These are phyloP conservation scores for Hippophae tibetana DNA, from an alignment of 306 rosid species.

Conservation along the genomic window DNA sequence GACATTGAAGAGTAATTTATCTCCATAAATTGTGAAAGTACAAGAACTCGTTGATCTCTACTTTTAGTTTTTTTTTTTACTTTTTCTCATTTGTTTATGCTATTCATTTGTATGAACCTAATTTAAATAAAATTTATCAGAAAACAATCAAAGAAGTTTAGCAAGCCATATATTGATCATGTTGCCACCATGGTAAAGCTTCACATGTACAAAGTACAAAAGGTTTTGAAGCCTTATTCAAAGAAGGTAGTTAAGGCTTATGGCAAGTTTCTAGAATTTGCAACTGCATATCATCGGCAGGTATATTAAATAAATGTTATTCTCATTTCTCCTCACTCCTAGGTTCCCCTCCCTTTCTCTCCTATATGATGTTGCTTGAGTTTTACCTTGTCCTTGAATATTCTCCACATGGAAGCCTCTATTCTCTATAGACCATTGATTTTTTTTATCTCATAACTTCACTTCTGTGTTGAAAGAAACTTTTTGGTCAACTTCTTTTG, in stretches of 20 bases:
- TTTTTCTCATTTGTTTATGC: constrained; percentile 9
- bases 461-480: too few species aligned
- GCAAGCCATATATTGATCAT: constrained; percentile 86
- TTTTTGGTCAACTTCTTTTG: too few species aligned
- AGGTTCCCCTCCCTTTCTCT: too few species aligned
- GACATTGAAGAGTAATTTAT: constrained; percentile 48
- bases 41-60: constrained; percentile 63
- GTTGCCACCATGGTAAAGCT: constrained; percentile 69
- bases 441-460: too few species aligned
- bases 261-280: constrained; percentile 69
- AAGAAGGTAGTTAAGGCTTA: constrained; percentile 46
- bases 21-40: constrained; percentile 58
- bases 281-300: constrained; percentile 72
- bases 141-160: constrained; percentile 71
- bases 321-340: too few species aligned
- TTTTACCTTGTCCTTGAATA: too few species aligned
- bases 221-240: constrained; percentile 64
- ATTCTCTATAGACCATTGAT: too few species aligned
- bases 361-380: too few species aligned
- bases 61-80: constrained; percentile 45
- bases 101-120: constrained; percentile 14
- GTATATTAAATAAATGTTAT: constrained; percentile 19
- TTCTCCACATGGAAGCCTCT: too few species aligned
- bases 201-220: constrained; percentile 61
- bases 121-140: constrained; percentile 10